Percentiles rank a stretch among this genome's conserved stretches.
phyloP scores from a whole-genome alignment of 1,284 basidiomycete genomes.

The Papiliotrema fonsecae region DNA sequence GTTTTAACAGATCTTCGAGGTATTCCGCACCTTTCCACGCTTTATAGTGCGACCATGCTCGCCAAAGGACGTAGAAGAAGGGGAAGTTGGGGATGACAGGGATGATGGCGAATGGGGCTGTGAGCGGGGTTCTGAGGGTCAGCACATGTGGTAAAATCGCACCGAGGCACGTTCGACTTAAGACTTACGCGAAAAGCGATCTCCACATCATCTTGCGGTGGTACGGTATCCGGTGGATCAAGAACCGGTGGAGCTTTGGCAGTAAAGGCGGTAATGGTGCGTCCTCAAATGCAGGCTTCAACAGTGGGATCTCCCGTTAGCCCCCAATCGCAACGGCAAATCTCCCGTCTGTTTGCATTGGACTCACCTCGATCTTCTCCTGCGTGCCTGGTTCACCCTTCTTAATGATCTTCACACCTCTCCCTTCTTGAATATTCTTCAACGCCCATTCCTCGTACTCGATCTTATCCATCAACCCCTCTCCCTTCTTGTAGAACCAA shows the following conservation, averaged over 20 bases:
- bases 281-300: slow-evolving; percentile 30
- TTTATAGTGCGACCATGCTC: slow-evolving; percentile 50
- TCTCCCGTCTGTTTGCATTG: not conserved
- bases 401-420: slow-evolving; percentile 32
- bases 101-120: slow-evolving; percentile 49
- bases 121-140: slow-evolving; percentile 33
- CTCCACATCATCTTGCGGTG: slow-evolving; percentile 41
- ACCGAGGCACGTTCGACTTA: not conserved
- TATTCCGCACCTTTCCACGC: slow-evolving; percentile 47
- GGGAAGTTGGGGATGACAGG: slow-evolving; percentile 52
- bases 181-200: slow-evolving; percentile 30
- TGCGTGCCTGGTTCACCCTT: slow-evolving; percentile 11
- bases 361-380: slow-evolving; percentile 32
- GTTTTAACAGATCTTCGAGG: slow-evolving; percentile 35
- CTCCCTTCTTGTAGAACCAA: slow-evolving; percentile 44
- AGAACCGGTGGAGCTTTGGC: slow-evolving; percentile 37
- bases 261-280: slow-evolving; percentile 28
- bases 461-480: slow-evolving; percentile 47
- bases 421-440: slow-evolving; percentile 34
- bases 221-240: slow-evolving; percentile 41
- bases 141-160: not conserved
- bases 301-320: slow-evolving; percentile 34
- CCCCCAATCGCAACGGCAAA: not conserved
- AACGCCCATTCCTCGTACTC: slow-evolving; percentile 48
- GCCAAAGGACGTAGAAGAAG: slow-evolving; percentile 52